Evolutionary conservation across 805 yeast genomes (phyloP).

Genomic region (Candida hungchunana): DNA sequence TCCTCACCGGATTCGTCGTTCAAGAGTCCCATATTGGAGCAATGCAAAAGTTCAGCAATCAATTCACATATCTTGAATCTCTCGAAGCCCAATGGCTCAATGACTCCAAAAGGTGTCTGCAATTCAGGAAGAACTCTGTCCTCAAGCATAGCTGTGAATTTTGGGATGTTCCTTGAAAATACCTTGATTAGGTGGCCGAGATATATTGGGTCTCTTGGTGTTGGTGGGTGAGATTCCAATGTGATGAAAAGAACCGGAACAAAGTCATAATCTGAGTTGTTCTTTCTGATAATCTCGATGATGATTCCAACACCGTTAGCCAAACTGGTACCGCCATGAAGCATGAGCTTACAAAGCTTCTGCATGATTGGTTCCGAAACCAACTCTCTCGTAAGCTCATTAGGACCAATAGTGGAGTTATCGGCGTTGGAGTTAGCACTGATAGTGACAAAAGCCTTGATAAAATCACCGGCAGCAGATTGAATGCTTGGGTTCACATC

Average conservation of each 20-base stretch:
- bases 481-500: slow-evolving; percentile 67
- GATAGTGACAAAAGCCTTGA: slow-evolving; percentile 89
- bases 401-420: slow-evolving; percentile 92
- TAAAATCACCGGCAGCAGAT: slow-evolving; percentile 91
- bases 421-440: slow-evolving; percentile 90
- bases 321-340: slow-evolving; percentile 79
- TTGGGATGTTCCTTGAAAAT: slow-evolving; percentile 70
- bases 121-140: slow-evolving; percentile 35
- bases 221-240: slow-evolving; percentile 87
- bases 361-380: slow-evolving; percentile 71
- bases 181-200: slow-evolving; percentile 78
- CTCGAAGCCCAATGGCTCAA: slow-evolving; percentile 83
- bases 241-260: slow-evolving; percentile 82
- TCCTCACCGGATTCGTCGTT: slow-evolving; percentile 73
- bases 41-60: slow-evolving; percentile 90
- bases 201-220: slow-evolving; percentile 87
- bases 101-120: slow-evolving; percentile 60
- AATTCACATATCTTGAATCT: slow-evolving; percentile 87
- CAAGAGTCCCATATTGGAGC: slow-evolving; percentile 93
- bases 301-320: slow-evolving; percentile 93
- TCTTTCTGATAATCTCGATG: slow-evolving; percentile 90
- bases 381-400: slow-evolving; percentile 85
- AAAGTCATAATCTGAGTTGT: slow-evolving; percentile 91
- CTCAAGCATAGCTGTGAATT: slow-evolving; percentile 59
- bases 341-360: slow-evolving; percentile 70